Conservation (phyloP, 768 basidiomycete species). For the Mycena indigotica region DNA sequence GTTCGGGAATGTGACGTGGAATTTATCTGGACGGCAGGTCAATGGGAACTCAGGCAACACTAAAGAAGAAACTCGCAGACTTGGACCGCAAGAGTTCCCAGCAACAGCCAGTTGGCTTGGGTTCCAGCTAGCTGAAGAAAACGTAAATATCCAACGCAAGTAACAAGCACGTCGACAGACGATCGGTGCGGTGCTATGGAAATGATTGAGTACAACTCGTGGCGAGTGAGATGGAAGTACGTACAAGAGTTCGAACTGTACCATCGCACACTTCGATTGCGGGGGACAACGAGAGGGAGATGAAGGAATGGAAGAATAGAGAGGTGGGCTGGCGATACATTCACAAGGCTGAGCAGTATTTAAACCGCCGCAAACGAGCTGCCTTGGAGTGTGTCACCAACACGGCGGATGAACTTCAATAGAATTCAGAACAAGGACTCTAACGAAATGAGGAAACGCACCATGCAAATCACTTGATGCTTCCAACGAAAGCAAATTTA, state of each 20-base stretch:
- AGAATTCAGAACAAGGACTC: not conserved
- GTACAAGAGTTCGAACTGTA: conserved; percentile 1
- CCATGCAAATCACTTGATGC: not conserved
- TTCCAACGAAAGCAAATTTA: not conserved
- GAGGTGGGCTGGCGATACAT: not conserved
- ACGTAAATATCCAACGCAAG: not conserved
- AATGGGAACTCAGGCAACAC: not conserved
- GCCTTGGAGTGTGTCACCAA: not conserved
- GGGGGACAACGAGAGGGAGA: not conserved
- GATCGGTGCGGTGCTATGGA: conserved; percentile 1
- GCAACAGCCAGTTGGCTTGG: conserved; percentile 3
- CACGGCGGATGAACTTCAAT: not conserved
- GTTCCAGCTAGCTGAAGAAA: conserved; percentile 1
- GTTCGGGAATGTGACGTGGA: conserved; percentile 3
- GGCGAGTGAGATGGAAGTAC: not conserved
- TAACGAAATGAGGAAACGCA: not conserved
- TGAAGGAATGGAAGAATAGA: not conserved
- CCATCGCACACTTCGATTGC: not conserved
- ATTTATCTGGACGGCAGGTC: conserved; percentile 2
- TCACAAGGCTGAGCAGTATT: not conserved
- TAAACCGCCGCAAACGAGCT: not conserved
- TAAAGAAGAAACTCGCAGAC: not conserved
- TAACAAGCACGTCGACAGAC: not conserved
- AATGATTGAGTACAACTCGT: not conserved
- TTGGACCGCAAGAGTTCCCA: conserved; percentile 4